Conservation (phyloP, 768 basidiomycete species). For the Leucosporidium creatinivorum region DNA sequence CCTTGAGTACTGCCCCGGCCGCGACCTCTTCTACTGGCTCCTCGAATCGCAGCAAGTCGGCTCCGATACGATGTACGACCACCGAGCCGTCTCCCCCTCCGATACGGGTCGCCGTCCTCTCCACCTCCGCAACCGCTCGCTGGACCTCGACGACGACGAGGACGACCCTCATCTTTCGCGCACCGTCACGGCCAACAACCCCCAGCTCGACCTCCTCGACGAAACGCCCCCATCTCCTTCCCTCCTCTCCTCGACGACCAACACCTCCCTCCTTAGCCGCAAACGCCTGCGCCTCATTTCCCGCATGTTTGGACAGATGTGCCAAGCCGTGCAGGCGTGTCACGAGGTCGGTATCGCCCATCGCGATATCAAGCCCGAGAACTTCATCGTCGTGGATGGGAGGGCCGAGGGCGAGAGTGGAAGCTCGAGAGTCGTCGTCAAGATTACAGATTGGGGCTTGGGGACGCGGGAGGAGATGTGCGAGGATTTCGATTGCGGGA, state of each 20-base stretch:
- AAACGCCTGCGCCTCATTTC: constrained; percentile 86
- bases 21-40: constrained; percentile 96
- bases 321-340: constrained; percentile 89
- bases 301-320: constrained; percentile 98
- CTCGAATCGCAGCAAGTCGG: constrained; percentile 75
- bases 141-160: constrained; percentile 18
- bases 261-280: constrained; percentile 68
- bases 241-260: constrained; percentile 70
- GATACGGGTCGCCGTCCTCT: background rate
- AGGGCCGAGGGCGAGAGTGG: constrained; percentile 39
- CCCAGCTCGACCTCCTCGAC: constrained; percentile 13
- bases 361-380: constrained; percentile 98
- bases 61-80: constrained; percentile 30
- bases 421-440: constrained; percentile 87
- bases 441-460: constrained; percentile 92
- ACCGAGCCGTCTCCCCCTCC: constrained; percentile 34
- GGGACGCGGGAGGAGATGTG: constrained; percentile 82
- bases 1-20: constrained; percentile 90
- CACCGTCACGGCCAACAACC: background rate
- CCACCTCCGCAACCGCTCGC: background rate
- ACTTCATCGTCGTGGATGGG: constrained; percentile 89
- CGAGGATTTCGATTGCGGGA: constrained; percentile 96
- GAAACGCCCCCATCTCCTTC: constrained; percentile 85
- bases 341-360: constrained; percentile 87
- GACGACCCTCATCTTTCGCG: constrained; percentile 38